Evolutionary conservation across 148 eudicot species (phyloP), one percentile per base, ranked within the genome.

Genomic region (Camellia granthamiana): DNA sequence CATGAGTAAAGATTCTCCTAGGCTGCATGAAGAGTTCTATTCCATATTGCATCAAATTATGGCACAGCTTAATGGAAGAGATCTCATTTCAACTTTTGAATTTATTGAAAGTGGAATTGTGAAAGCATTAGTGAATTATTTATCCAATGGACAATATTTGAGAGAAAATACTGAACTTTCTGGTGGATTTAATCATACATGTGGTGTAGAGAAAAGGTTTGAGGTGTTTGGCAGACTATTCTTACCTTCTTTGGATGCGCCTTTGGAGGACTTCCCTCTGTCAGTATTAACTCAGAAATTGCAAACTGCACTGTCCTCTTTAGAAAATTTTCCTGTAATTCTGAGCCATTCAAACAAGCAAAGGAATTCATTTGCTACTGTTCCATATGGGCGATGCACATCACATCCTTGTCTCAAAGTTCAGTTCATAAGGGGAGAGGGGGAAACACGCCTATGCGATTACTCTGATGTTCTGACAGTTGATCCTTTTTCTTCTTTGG

Each of bases 91-190:
- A 59, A 93, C 97, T 79, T 96, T 96, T 90, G 99, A 93, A 72
- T 89, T 96, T 75, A 84, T 96, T 63, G 99, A 91, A 83, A 96
- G 99, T 89, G 97, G 99, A 64, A 90, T 93, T 66, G 77, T 92
- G 38, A 92, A 87, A 80, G 90, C 97, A 69, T 75, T 96, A 62
- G 84, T 91, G 62, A 88, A 81, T 69, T 96, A 89, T 82, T 86
- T 96, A 42, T 88, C 86, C 9, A 86, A 83, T 78, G 92, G 89
- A 67, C 85, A 78, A 60, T 89, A 83, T 83, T 61, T 76, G 56
- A 58, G 69, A 74, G 85, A 75, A 61, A 83, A 73, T 69, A 56
- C 78, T 77, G 76, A 77, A 78, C 54, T 58, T 72, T 41, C 74
- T 69, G 79, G 75, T 77, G 82, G 78, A 65, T 19, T 41, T 43